Evolutionary conservation across 2,329 filamentous ascomycete genomes (phyloP).

Genomic region (Teratosphaeria pseudoeucalypti): DNA sequence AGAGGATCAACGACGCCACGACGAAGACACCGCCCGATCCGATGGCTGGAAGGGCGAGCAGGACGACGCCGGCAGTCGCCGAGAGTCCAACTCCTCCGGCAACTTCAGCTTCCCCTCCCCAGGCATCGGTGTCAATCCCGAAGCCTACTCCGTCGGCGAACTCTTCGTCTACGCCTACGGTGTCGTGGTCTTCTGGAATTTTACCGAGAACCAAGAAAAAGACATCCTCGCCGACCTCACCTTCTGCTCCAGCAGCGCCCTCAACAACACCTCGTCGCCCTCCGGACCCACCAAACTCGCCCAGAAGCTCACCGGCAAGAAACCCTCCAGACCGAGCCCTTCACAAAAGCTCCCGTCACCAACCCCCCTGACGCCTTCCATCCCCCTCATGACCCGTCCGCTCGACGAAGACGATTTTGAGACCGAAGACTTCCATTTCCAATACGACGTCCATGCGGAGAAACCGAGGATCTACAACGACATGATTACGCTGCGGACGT

Average conservation of each 20-base stretch:
- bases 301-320: neutral
- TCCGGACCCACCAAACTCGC: neutral
- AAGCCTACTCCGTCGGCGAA: conserved; percentile 75
- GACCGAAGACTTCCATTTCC: conserved; percentile 96
- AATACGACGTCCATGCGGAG: conserved; percentile 79
- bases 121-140: conserved; percentile 48
- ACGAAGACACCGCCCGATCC: neutral
- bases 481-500: conserved; percentile 92
- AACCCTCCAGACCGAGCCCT: conserved; percentile 8
- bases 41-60: neutral
- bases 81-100: conserved; percentile 19
- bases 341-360: conserved; percentile 15
- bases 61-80: conserved; percentile 2
- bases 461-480: conserved; percentile 93
- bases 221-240: conserved; percentile 90
- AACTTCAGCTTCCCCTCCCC: conserved; percentile 37
- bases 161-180: conserved; percentile 97
- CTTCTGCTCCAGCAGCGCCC: conserved; percentile 48
- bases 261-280: neutral
- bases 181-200: conserved; percentile 98
- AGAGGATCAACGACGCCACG: conserved; percentile 1
- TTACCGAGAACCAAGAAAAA: conserved; percentile 90
- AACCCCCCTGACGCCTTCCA: conserved; percentile 33
- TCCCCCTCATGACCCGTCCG: conserved; percentile 65
- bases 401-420: conserved; percentile 86